Base-by-base conservation (phyloP, 116 monocot genomes). In the Dioscorea cayenensis region DNA sequence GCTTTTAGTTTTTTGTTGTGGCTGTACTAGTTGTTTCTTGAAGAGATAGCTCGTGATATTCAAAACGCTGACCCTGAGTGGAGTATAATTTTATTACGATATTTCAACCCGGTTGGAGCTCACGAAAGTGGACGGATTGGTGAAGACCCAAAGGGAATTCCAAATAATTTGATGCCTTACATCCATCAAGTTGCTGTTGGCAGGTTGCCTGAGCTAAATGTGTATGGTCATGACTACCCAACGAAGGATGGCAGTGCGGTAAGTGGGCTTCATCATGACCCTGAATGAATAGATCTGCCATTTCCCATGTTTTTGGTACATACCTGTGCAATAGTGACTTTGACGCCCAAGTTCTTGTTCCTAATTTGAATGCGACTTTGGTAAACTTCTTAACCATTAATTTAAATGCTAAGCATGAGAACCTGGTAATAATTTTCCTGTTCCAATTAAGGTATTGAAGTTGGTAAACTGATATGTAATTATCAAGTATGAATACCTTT, bases 161-260 rank as follows among this genome's bases (percentile, higher is more conserved):
- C 92, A 35, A 92, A 92, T 67, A 92, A 92, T 73, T 72, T 92
- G 58, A 82, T 92, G 86, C 92, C 92, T 71, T 92, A 89, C 66
- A 92, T 92, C 64, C 86, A 92, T 69, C 89, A 86, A 83, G 92
- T 89, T 67, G 86, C 89, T 63, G 84, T 86, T 62, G 89, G 86
- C 51, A 82, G 92, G 71, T 64, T 84, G 72, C 82, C 89, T 59
- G 81, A 80, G 72, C 67, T 92, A 68, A 92, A 89, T 73, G 86
- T 92, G 9, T 92, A 82, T 78, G 92, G 92, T 29, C 28, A 82
- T 77, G 89, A 92, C 76, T 92, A 92, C 70, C 86, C 92, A 66
- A 92, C 92, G 3, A 86, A 75, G 55, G 92, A 92, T 77, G 92
- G 92, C 25, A 92, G 68, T 50, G 89, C 92, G 35, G 92, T 92